phyloP scores from a whole-genome alignment of 208 protist species.

The Crithidia expoeki region DNA sequence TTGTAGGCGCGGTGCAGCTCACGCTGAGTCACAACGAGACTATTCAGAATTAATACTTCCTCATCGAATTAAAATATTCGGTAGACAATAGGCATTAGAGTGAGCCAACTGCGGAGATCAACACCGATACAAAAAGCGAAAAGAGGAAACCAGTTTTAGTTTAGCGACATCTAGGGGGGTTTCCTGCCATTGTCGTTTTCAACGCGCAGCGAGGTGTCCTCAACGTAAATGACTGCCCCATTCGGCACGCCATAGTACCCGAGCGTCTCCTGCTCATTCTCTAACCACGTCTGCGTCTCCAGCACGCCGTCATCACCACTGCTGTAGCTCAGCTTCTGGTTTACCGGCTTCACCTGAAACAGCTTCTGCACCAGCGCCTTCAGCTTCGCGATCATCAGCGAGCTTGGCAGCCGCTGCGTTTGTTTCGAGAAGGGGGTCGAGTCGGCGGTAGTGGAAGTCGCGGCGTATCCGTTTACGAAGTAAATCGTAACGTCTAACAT shows the following conservation, averaged over 20 bases:
- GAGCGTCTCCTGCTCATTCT: constrained; percentile 78
- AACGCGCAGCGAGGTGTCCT: constrained; percentile 70
- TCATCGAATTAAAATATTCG: too few species aligned
- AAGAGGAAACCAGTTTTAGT: too few species aligned
- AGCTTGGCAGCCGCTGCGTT: constrained; percentile 70
- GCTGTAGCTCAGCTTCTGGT: constrained; percentile 71
- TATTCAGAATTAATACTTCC: too few species aligned
- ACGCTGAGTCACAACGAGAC: too few species aligned
- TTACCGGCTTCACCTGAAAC: constrained; percentile 69
- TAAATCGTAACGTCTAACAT: constrained; percentile 75
- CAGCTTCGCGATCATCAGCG: constrained; percentile 76
- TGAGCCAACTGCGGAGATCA: too few species aligned
- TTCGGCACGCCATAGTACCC: constrained; percentile 78
- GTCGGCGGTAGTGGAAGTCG: background rate
- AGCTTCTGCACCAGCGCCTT: constrained; percentile 72
- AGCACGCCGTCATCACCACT: constrained; percentile 71
- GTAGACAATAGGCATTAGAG: too few species aligned
- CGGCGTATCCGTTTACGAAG: constrained; percentile 54
- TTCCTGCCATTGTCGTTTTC: too few species aligned
- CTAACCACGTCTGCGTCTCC: constrained; percentile 47
- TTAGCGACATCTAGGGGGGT: too few species aligned
- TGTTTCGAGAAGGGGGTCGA: constrained; percentile 7
- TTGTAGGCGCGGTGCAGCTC: too few species aligned
- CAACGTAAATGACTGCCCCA: constrained; percentile 64
- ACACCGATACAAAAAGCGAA: too few species aligned